Evolutionary conservation across 768 basidiomycete genomes (phyloP).

Genomic region (Boletus barrowsii): DNA sequence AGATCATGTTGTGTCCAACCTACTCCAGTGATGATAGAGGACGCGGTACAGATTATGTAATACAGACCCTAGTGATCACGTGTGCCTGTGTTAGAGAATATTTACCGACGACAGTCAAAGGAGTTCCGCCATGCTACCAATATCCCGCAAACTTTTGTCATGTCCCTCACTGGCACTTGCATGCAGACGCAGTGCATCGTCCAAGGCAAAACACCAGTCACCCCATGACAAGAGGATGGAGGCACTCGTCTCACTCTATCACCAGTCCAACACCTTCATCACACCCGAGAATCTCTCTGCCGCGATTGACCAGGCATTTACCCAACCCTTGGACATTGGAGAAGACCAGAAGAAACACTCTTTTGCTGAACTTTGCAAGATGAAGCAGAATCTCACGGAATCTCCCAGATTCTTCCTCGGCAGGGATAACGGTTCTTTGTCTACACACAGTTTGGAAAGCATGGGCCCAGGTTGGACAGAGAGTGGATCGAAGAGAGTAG

Average conservation of each 20-base stretch:
- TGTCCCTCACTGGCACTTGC: conserved; percentile 4
- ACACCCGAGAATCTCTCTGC: conserved; percentile 64
- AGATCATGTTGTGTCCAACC: not conserved
- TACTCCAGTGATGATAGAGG: not conserved
- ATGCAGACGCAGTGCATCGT: conserved; percentile 20
- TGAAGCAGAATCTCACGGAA: conserved; percentile 12
- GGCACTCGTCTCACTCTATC: conserved; percentile 74
- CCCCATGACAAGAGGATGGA: conserved; percentile 46
- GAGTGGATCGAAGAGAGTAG: conserved; percentile 23
- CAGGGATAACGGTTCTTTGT: conserved; percentile 16
- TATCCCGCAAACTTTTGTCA: conserved; percentile 3
- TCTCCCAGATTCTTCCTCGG: conserved; percentile 29
- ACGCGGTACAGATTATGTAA: conserved; percentile 17
- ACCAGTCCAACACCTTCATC: conserved; percentile 69
- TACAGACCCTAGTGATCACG: not conserved
- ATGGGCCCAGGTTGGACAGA: conserved; percentile 33
- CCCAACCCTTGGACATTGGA: conserved; percentile 14
- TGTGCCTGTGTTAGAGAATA: not conserved
- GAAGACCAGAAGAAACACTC: conserved; percentile 20
- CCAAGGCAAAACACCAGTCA: conserved; percentile 17
- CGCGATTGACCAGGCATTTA: conserved; percentile 65
- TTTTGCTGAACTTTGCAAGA: conserved; percentile 9
- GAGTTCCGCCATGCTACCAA: conserved; percentile 13
- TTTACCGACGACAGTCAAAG: too few relatives aligned
- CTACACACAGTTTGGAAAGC: conserved; percentile 9